Base-by-base conservation (phyloP, 495 filamentous ascomycete genomes). In the Penicillium angulare region DNA sequence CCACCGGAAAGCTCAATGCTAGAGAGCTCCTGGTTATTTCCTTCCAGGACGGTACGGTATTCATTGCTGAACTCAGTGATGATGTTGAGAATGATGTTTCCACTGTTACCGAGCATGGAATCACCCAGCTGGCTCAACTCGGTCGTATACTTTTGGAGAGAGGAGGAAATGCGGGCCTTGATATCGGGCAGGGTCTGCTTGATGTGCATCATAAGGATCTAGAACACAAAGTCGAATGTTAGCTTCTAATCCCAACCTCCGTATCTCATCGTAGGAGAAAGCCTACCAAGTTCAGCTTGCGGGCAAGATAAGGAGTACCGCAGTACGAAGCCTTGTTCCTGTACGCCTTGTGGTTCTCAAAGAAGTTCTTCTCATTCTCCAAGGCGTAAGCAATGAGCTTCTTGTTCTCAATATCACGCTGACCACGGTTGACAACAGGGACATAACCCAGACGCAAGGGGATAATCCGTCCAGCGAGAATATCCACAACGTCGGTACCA, bases 151-250 rank as follows among this genome's bases (percentile, higher is more conserved):
- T 97, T 97, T 62, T 92, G 88, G 41, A 99, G 81, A 27, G 91
- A 95, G 50, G 88, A 85, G 9, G 87, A 81, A 63, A 99, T 99
- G 52, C 95, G 87, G 15, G 86, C 87, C 71, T 97, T 99, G 77
- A 99, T 99, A 65, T 99, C 93, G 21, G 93, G 93, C 9, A 99
- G 81, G 6, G 93, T 99, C 76, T 99, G 93, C 72, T 99, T 99
- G 77, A 99, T 99, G 77, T 99, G 93, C 93, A 97, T 99, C 93
- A 97, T 97, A 51, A 99, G 82, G 69, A 99, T 97, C 85, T 87
- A 69, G 20, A 57, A 21, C 8, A 42, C 47, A 49, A 54, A 48
- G 24, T 3, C n/a, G n/a, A n/a, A 1, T 46, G n/a, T 48, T 38
- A 41, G 31, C 27, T 27, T 17, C 5, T 29, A 33, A 33, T 16